Conservation (phyloP, 352 stramenopile genomes). For the Globisporangium spiculum region DNA sequence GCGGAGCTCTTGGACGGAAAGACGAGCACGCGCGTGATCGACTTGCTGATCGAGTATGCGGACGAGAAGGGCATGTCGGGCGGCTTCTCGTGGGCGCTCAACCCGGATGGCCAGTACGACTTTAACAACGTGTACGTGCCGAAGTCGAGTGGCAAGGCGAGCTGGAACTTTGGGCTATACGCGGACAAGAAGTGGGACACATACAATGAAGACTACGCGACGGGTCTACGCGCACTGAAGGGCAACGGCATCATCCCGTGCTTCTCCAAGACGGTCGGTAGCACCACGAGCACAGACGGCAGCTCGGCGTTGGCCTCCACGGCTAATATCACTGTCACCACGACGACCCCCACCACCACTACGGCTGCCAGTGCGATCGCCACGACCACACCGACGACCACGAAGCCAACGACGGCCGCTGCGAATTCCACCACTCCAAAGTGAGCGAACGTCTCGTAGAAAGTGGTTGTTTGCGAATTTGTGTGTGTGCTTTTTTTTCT, state of each 20-base stretch:
- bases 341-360: constrained; percentile 25
- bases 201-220: constrained; percentile 75
- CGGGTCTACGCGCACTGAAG: constrained; percentile 56
- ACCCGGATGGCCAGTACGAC: constrained; percentile 70
- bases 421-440: neutral
- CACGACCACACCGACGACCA: constrained; percentile 15
- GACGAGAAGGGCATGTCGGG: constrained; percentile 65
- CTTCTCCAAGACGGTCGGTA: constrained; percentile 40
- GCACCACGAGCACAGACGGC: constrained; percentile 24
- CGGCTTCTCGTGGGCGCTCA: constrained; percentile 79
- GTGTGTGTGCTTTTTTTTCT: neutral
- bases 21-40: constrained; percentile 71
- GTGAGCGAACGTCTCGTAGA: neutral
- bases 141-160: constrained; percentile 26
- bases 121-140: constrained; percentile 73
- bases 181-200: constrained; percentile 55
- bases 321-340: constrained; percentile 18
- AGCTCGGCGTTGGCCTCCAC: constrained; percentile 23
- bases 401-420: neutral
- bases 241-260: constrained; percentile 75
- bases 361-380: constrained; percentile 18
- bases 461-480: neutral
- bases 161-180: constrained; percentile 76
- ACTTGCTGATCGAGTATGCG: constrained; percentile 71
- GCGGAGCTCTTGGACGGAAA: constrained; percentile 48